phyloP scores from a whole-genome alignment of 345 rosid species.

The Iberis pinnata region DNA sequence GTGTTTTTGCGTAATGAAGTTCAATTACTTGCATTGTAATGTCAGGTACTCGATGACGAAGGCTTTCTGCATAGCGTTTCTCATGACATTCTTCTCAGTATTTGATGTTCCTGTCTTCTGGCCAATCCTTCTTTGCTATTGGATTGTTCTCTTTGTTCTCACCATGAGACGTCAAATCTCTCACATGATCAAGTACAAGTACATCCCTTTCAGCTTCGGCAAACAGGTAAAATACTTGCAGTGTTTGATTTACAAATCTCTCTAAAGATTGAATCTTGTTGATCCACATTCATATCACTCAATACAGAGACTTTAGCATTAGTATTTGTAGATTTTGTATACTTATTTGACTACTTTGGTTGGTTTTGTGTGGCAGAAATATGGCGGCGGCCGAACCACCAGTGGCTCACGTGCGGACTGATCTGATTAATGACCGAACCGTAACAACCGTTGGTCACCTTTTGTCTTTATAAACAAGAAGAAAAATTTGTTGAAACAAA shows the following conservation, averaged over 20 bases:
- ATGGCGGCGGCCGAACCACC: too few relatives aligned
- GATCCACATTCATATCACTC: too few relatives aligned
- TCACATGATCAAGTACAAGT: slow-evolving; percentile 70
- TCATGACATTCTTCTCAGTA: slow-evolving; percentile 63
- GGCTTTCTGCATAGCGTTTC: slow-evolving; percentile 55
- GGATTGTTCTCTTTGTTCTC: slow-evolving; percentile 58
- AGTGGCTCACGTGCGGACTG: too few relatives aligned
- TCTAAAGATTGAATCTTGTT: neutral
- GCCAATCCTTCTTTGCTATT: slow-evolving; percentile 64
- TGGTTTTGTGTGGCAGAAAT: too few relatives aligned
- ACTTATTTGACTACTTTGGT: too few relatives aligned
- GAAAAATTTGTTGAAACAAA: too few relatives aligned
- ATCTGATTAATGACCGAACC: too few relatives aligned
- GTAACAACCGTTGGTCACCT: too few relatives aligned
- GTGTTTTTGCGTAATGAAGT: neutral
- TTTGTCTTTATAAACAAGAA: too few relatives aligned
- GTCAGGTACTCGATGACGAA: slow-evolving; percentile 67
- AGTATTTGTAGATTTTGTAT: too few relatives aligned
- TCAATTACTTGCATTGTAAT: slow-evolving; percentile 13
- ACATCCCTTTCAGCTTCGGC: slow-evolving; percentile 54
- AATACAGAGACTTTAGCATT: too few relatives aligned
- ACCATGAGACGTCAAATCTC: slow-evolving; percentile 69
- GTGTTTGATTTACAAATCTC: neutral
- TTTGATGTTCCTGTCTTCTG: slow-evolving; percentile 77
- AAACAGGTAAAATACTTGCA: slow-evolving; percentile 44